Base-by-base conservation (phyloP, 148 eudicot genomes). In the Rhododendron kiyosumense region DNA sequence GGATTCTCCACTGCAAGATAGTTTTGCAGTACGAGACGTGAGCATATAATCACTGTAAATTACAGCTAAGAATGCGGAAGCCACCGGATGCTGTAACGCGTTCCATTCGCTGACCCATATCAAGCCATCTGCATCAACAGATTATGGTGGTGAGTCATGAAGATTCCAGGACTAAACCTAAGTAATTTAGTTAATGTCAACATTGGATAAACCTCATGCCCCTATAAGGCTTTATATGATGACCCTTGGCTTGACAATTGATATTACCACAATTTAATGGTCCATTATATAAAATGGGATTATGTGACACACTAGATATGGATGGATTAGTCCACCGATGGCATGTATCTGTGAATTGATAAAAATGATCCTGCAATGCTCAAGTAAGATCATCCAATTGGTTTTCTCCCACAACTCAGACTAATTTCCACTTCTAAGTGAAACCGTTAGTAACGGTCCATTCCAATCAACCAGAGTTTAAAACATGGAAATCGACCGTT, bases 21-120 rank as follows among this genome's bases (percentile, higher is more conserved):
- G 52, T 63, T 84, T 88, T 52, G 93, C 90, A 57, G 95, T 93
- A 79, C 90, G 89, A 15, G 96, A 93, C 41, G 94, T 83, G 65
- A 94, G 94, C 99, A 97, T 97, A 89, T 94, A 97, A 89, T 93
- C 99, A 83, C 98, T 94, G 86, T 93, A 97, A 76, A 95, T 38
- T 15, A 92, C 90, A 32, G 99, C 99, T 89, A 97, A 86, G 91
- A 97, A 95, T 28, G 98, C 92, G 83, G 98, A 91, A 49, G 98
- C 98, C 45, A 95, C 93, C 28, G 96, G 99, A 67, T 97, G 99
- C 88, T 93, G 96, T 86, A 97, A 88, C 20, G 98, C 87, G 51
- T 95, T 92, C 99, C 99, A 96, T 79, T 96, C 90, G 86, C 91
- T 92, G 45, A 97, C 91, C 99, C 99, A 97, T 88, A 97, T 87